phyloP scores from a whole-genome alignment of 495 filamentous ascomycete genomes.

The Aspergillus homomorphus region DNA sequence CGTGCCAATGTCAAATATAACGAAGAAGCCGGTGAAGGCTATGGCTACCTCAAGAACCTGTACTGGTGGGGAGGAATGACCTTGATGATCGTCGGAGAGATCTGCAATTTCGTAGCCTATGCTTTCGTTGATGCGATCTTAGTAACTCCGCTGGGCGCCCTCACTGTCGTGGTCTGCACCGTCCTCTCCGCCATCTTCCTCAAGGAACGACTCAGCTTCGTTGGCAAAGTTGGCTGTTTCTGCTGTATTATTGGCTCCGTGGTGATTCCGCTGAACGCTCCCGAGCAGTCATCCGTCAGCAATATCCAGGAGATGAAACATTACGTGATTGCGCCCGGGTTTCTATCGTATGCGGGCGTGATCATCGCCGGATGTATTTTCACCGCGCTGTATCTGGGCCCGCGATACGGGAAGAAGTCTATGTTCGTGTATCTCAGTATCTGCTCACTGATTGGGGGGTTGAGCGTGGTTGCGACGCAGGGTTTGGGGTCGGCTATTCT shows the following conservation, averaged over 20 bases:
- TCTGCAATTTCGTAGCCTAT: constrained; percentile 97
- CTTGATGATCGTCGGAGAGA: constrained; percentile 94
- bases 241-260: constrained; percentile 91
- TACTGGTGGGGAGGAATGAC: constrained; percentile 98
- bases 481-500: constrained; percentile 90
- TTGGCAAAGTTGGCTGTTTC: constrained; percentile 95
- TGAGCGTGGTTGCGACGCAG: constrained; percentile 94
- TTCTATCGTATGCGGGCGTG: constrained; percentile 80
- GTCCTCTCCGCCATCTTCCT: constrained; percentile 93
- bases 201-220: constrained; percentile 91
- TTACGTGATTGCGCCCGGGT: constrained; percentile 84
- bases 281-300: constrained; percentile 74
- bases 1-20: constrained; percentile 95
- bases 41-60: constrained; percentile 93
- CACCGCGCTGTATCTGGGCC: constrained; percentile 78
- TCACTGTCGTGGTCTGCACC: constrained; percentile 91
- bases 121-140: constrained; percentile 96
- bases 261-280: constrained; percentile 92
- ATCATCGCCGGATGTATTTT: constrained; percentile 70
- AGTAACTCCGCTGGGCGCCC: constrained; percentile 90
- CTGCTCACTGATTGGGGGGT: constrained; percentile 89
- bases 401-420: constrained; percentile 89
- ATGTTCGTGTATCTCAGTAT: constrained; percentile 97
- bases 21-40: constrained; percentile 93
- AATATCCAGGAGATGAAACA: constrained; percentile 91